Percentiles rank a stretch among this genome's conserved stretches.
Evolutionary conservation across 805 yeast species (phyloP).

Genomic region (Ogataea paradorogensis): DNA sequence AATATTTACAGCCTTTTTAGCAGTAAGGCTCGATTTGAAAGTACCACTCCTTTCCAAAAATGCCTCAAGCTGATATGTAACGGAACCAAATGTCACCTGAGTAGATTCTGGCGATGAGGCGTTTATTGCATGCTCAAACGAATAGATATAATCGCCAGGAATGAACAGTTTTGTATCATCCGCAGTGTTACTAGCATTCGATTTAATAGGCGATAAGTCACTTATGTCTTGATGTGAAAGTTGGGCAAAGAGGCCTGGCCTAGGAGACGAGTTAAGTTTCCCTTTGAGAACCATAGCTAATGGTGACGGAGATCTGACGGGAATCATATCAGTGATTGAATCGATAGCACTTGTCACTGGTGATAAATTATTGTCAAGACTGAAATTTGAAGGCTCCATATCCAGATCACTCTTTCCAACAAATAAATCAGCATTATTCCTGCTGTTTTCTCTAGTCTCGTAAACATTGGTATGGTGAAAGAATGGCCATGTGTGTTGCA

Average conservation of each 20-base stretch:
- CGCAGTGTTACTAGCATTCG: conserved; percentile 20
- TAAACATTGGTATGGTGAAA: conserved; percentile 42
- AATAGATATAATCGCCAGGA: conserved; percentile 90
- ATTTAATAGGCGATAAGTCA: conserved; percentile 23
- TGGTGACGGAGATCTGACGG: conserved; percentile 29
- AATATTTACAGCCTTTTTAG: conserved; percentile 59
- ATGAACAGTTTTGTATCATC: conserved; percentile 45
- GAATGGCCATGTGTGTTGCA: conserved; percentile 90
- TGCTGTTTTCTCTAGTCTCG: conserved; percentile 25
- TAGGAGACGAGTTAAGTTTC: conserved; percentile 24
- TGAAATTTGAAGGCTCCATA: conserved; percentile 36
- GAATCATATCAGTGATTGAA: conserved; percentile 14
- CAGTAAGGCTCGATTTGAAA: conserved; percentile 72
- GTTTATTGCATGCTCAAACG: conserved; percentile 86
- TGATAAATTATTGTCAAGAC: conserved; percentile 32
- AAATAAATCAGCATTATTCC: conserved; percentile 49
- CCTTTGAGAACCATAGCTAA: conserved; percentile 30
- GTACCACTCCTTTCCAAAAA: conserved; percentile 75
- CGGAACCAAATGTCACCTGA: conserved; percentile 76
- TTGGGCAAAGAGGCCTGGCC: conserved; percentile 14
- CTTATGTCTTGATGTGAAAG: conserved; percentile 15
- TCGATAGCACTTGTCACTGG: conserved; percentile 29
- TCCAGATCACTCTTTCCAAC: conserved; percentile 31
- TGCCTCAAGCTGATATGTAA: conserved; percentile 67
- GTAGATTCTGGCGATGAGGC: conserved; percentile 80